phyloP scores from a whole-genome alignment of 768 basidiomycete genomes.

The Boletellus ananas region DNA sequence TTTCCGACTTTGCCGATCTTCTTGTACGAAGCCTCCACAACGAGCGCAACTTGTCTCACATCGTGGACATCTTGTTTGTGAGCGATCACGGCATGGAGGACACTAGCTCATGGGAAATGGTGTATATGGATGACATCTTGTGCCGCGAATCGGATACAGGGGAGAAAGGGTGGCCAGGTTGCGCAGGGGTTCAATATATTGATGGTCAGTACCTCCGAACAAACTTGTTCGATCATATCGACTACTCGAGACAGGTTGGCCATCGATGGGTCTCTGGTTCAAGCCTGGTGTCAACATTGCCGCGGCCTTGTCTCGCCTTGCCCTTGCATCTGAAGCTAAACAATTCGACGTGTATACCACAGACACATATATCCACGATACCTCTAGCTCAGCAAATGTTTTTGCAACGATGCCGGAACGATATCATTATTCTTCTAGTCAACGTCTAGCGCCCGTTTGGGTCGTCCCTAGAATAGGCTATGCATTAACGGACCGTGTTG shows the following conservation, averaged over 20 bases:
- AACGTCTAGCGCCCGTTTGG: constrained; percentile 80
- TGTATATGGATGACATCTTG: constrained; percentile 64
- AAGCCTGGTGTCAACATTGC: constrained; percentile 49
- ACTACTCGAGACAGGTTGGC: constrained; percentile 64
- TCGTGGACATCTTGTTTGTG: constrained; percentile 84
- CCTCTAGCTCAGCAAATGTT: neutral
- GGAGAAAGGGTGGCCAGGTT: constrained; percentile 12
- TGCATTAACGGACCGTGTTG: constrained; percentile 63
- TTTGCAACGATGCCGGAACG: constrained; percentile 62
- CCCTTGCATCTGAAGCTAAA: constrained; percentile 40
- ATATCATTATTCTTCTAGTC: constrained; percentile 67
- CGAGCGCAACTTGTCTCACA: constrained; percentile 69
- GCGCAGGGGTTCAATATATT: constrained; percentile 7
- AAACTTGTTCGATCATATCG: neutral
- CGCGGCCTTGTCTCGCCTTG: constrained; percentile 50
- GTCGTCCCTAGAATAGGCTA: constrained; percentile 78
- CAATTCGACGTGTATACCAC: constrained; percentile 59
- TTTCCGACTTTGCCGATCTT: constrained; percentile 68
- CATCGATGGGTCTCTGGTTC: constrained; percentile 81
- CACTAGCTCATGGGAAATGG: constrained; percentile 66
- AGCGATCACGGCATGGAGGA: constrained; percentile 87
- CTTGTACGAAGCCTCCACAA: constrained; percentile 42
- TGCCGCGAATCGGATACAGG: constrained; percentile 8
- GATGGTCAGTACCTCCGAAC: constrained; percentile 8
- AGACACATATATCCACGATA: constrained; percentile 5